Conservation (phyloP, 805 yeast species). For the Pichia ethanolica region DNA sequence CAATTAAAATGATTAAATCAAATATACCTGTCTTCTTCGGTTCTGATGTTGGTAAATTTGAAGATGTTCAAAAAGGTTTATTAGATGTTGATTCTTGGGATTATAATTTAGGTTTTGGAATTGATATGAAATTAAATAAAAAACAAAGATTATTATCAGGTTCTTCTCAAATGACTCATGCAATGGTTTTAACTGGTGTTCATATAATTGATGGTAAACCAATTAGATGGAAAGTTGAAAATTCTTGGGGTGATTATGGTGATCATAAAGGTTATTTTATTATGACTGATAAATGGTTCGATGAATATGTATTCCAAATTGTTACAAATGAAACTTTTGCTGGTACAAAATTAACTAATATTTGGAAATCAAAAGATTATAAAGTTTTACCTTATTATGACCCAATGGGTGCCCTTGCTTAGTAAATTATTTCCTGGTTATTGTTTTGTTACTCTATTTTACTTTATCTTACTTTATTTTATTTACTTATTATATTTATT, state of each 20-base stretch:
- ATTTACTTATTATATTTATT: too few species aligned
- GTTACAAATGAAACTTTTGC: conserved; percentile 36
- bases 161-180: conserved; percentile 77
- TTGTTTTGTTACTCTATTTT: too few species aligned
- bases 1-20: conserved; percentile 59
- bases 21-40: conserved; percentile 86
- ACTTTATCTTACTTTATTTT: not conserved
- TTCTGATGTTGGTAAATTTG: conserved; percentile 75
- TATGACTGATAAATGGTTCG: conserved; percentile 69
- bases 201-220: conserved; percentile 57
- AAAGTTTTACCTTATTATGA: conserved; percentile 61
- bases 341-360: conserved; percentile 31
- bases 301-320: conserved; percentile 68
- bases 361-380: conserved; percentile 42
- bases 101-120: conserved; percentile 50
- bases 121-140: conserved; percentile 28
- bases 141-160: conserved; percentile 28
- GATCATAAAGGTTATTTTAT: conserved; percentile 65
- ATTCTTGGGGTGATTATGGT: conserved; percentile 71
- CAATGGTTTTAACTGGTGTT: conserved; percentile 81
- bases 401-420: conserved; percentile 72
- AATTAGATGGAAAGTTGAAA: conserved; percentile 66
- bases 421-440: not conserved
- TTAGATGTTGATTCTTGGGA: conserved; percentile 69
- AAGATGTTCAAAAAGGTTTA: conserved; percentile 54